Evolutionary conservation across 2,329 filamentous ascomycete species (phyloP).

Genomic region (Pseudonectria buxi): DNA sequence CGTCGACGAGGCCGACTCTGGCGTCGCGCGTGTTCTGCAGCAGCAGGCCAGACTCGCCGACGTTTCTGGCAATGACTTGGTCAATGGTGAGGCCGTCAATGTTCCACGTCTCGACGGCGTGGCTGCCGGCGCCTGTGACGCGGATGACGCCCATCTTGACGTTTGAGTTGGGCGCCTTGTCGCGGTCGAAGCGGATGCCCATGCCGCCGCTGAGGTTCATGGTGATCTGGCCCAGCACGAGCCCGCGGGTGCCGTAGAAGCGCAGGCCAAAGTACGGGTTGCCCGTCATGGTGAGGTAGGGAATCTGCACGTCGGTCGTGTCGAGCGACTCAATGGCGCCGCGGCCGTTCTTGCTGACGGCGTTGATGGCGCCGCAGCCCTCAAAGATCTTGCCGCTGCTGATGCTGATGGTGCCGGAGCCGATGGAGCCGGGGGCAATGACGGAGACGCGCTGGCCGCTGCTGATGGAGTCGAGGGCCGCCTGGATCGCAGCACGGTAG

Average conservation of each 20-base stretch:
- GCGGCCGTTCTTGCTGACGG: slow-evolving; percentile 32
- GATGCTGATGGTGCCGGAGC: slow-evolving; percentile 45
- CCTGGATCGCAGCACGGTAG: slow-evolving; percentile 48
- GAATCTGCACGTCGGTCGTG: slow-evolving; percentile 43
- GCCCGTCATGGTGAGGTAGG: slow-evolving; percentile 51
- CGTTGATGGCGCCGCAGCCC: slow-evolving; percentile 51
- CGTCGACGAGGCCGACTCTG: slow-evolving; percentile 46
- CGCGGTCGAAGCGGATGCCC: slow-evolving; percentile 52
- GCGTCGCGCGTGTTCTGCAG: slow-evolving; percentile 48
- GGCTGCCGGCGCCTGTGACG: slow-evolving; percentile 46
- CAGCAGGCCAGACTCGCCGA: slow-evolving; percentile 51
- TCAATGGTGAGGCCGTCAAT: slow-evolving; percentile 47
- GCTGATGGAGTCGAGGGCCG: slow-evolving; percentile 44
- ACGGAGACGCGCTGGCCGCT: slow-evolving; percentile 47
- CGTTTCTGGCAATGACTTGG: slow-evolving; percentile 45
- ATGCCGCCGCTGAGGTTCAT: slow-evolving; percentile 49
- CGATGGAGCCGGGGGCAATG: slow-evolving; percentile 48
- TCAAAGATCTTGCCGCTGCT: slow-evolving; percentile 50
- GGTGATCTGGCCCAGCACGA: slow-evolving; percentile 44
- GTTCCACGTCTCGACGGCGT: slow-evolving; percentile 55
- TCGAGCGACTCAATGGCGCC: slow-evolving; percentile 48
- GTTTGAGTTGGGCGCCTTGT: slow-evolving; percentile 43
- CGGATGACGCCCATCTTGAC: slow-evolving; percentile 46
- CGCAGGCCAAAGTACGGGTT: slow-evolving; percentile 51
- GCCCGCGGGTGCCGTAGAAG: slow-evolving; percentile 44